Conservation (phyloP, 371 early-diverging fungal species). For the Mucor indicus region DNA sequence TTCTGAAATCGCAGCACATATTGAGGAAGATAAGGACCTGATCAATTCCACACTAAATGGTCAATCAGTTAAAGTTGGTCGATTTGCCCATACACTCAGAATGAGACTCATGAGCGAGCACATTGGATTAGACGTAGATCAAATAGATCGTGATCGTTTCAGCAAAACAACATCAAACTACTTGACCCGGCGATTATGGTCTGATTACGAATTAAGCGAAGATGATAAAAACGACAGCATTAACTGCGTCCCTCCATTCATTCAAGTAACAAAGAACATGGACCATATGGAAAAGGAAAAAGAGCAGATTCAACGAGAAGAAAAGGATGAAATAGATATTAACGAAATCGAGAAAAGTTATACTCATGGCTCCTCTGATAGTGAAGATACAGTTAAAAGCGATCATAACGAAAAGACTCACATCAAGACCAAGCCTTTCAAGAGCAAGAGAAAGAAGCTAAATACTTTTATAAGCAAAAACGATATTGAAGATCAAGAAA, state of each 20-base stretch:
- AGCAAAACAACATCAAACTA: neutral
- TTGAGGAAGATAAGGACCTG: constrained; percentile 62
- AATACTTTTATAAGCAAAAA: neutral
- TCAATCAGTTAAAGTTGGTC: constrained; percentile 54
- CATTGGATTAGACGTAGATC: constrained; percentile 58
- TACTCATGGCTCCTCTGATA: constrained; percentile 1
- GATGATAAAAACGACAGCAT: neutral
- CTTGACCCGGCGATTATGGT: constrained; percentile 4
- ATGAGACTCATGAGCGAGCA: constrained; percentile 78
- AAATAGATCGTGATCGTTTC: constrained; percentile 13
- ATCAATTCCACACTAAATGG: constrained; percentile 63
- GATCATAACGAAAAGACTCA: neutral
- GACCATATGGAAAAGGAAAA: neutral
- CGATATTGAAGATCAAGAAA: neutral
- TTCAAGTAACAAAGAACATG: constrained; percentile 4
- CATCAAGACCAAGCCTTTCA: neutral
- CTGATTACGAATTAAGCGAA: neutral
- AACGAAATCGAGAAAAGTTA: neutral
- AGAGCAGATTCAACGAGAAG: constrained; percentile 5
- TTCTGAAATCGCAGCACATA: constrained; percentile 79
- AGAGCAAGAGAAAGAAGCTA: neutral
- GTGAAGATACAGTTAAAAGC: neutral
- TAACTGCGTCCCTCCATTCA: constrained; percentile 15
- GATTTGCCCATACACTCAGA: constrained; percentile 70
- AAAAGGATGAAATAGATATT: neutral